phyloP scores from a whole-genome alignment of 2,329 filamentous ascomycete genomes.

The Penicillium sp. region DNA sequence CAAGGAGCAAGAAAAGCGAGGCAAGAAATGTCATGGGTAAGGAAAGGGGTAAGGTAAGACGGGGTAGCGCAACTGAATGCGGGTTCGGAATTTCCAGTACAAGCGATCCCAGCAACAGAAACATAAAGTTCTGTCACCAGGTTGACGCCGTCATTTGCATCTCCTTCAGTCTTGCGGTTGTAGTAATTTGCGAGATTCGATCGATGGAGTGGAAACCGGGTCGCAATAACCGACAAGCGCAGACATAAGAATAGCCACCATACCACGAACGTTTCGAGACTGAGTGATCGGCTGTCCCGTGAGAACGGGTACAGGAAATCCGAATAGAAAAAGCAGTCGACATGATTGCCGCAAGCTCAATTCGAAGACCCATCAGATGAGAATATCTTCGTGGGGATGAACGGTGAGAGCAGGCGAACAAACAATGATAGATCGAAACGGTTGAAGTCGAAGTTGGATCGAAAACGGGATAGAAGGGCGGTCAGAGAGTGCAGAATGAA shows the following conservation, averaged over 20 bases:
- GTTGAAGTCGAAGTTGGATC: slow-evolving; percentile 34
- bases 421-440: slow-evolving; percentile 33
- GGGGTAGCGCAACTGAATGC: slow-evolving; percentile 16
- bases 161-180: slow-evolving; percentile 32
- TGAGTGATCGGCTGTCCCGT: slow-evolving; percentile 23
- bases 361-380: slow-evolving; percentile 5
- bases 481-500: slow-evolving; percentile 37
- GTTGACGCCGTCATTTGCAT: slow-evolving; percentile 32
- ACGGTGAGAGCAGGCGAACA: slow-evolving; percentile 18
- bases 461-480: slow-evolving; percentile 36
- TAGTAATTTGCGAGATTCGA: slow-evolving; percentile 18
- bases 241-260: slow-evolving; percentile 37
- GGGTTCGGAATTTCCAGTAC: slow-evolving; percentile 15
- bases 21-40: slow-evolving; percentile 12
- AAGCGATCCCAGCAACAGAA: slow-evolving; percentile 21
- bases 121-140: slow-evolving; percentile 19
- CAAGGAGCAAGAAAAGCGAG: slow-evolving; percentile 10
- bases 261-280: slow-evolving; percentile 33
- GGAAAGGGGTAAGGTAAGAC: slow-evolving; percentile 12
- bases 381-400: slow-evolving; percentile 8
- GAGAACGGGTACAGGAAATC: slow-evolving; percentile 17
- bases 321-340: slow-evolving; percentile 12
- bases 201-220: slow-evolving; percentile 15
- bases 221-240: slow-evolving; percentile 23
- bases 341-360: slow-evolving; percentile 15